Conservation (phyloP, 2,329 filamentous ascomycete species). For the Curvularia sp. region DNA sequence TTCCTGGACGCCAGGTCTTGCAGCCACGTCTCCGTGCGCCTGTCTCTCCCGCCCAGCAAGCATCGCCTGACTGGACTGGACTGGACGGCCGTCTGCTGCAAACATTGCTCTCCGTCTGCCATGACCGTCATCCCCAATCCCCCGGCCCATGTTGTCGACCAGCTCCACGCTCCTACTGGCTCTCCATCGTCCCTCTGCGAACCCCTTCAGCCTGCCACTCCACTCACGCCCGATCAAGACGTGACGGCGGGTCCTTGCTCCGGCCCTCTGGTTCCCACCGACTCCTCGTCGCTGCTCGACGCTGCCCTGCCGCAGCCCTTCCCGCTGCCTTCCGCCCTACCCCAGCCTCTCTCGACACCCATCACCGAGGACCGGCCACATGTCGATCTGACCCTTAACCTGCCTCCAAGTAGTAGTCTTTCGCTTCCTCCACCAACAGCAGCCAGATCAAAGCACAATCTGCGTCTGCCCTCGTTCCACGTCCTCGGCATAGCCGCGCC, state of each 20-base stretch:
- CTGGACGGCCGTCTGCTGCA: constrained; percentile 10
- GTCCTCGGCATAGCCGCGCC: constrained; percentile 59
- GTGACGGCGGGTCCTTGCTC: constrained; percentile 26
- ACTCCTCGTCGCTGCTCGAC: constrained; percentile 37
- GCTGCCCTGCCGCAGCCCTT: constrained; percentile 38
- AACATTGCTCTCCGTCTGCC: constrained; percentile 20
- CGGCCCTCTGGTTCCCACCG: constrained; percentile 19
- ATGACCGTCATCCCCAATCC: constrained; percentile 24
- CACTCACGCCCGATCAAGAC: constrained; percentile 30
- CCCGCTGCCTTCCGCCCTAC: constrained; percentile 37
- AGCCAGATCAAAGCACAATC: constrained; percentile 44
- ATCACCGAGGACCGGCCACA: constrained; percentile 35
- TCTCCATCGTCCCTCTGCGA: neutral
- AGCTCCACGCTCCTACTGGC: constrained; percentile 19
- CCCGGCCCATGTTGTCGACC: constrained; percentile 19
- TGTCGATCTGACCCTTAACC: constrained; percentile 32
- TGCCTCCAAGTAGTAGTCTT: constrained; percentile 36
- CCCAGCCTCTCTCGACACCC: constrained; percentile 35
- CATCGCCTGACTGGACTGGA: constrained; percentile 20
- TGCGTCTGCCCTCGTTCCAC: constrained; percentile 63
- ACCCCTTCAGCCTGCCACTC: constrained; percentile 20
- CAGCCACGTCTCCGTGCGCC: constrained; percentile 34
- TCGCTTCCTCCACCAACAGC: constrained; percentile 44
- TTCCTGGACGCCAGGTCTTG: constrained; percentile 32
- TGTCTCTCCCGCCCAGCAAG: constrained; percentile 26